Conservation (phyloP, 2,329 filamentous ascomycete genomes). For the Claviceps digitariae region DNA sequence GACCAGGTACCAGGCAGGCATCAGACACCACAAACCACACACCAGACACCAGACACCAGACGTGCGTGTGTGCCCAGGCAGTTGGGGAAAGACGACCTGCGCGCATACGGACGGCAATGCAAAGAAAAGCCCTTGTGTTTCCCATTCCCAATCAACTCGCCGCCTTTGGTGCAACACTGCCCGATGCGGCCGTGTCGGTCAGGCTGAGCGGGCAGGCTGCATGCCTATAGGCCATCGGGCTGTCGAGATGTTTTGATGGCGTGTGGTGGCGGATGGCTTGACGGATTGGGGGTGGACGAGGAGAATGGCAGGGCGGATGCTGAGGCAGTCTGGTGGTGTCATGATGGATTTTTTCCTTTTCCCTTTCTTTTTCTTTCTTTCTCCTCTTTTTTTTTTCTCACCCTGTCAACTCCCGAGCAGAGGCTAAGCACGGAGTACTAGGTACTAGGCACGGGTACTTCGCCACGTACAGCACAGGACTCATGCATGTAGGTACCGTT, state of each 20-base stretch:
- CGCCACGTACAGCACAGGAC: no score
- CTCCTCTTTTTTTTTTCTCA: no score
- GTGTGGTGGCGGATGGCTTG: neutral
- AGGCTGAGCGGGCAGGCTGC: neutral
- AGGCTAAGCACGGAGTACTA: no score
- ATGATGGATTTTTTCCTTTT: no score
- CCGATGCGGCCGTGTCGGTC: neutral
- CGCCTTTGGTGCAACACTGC: neutral
- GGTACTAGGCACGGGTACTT: no score
- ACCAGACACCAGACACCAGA: neutral
- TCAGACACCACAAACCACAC: neutral
- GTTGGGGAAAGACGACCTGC: neutral
- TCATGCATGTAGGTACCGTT: no score
- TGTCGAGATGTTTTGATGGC: neutral
- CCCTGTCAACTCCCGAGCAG: no score
- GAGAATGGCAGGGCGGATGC: no score
- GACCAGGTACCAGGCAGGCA: no score
- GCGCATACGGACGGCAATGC: neutral
- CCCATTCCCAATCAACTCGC: neutral
- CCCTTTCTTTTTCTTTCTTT: no score
- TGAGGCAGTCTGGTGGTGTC: no score
- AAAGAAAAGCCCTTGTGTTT: neutral
- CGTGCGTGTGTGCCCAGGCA: neutral
- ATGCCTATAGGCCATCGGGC: neutral
- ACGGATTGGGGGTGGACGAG: no score